Percentiles rank a stretch among this genome's conserved stretches.
Conservation (phyloP, 805 yeast species). For the Saturnispora halmiae region DNA sequence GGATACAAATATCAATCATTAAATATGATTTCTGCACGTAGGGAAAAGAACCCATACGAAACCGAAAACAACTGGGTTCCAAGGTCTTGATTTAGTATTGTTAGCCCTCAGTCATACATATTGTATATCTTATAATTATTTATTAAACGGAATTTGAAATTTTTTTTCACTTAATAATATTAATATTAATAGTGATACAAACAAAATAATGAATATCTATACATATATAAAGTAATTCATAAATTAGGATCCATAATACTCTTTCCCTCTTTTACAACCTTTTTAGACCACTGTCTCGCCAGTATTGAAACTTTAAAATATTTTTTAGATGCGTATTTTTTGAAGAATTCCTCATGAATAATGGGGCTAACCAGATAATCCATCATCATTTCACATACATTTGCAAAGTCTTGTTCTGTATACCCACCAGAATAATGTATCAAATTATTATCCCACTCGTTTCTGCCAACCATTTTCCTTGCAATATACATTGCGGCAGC, state of each 20-base stretch:
- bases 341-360: constrained; percentile 85
- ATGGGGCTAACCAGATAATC: constrained; percentile 74
- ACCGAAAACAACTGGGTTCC: constrained; percentile 23
- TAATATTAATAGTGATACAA: too few relatives aligned
- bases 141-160: too few relatives aligned
- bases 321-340: constrained; percentile 83
- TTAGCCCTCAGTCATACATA: background rate
- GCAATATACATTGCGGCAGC: constrained; percentile 85
- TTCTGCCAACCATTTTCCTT: constrained; percentile 56
- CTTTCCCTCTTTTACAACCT: constrained; percentile 40
- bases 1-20: constrained; percentile 27
- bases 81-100: constrained; percentile 17
- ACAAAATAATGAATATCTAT: too few relatives aligned
- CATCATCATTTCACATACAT: constrained; percentile 64
- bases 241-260: constrained; percentile 31
- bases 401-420: constrained; percentile 59
- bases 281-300: constrained; percentile 78
- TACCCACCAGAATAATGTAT: constrained; percentile 91
- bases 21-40: constrained; percentile 23
- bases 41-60: constrained; percentile 24
- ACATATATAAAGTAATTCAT: too few relatives aligned
- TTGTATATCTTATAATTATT: background rate
- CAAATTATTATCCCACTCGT: constrained; percentile 76
- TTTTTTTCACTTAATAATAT: too few relatives aligned
- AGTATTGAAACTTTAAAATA: constrained; percentile 78